Evolutionary conservation across 768 basidiomycete species (phyloP).

Genomic region (Mycena haematopus): DNA sequence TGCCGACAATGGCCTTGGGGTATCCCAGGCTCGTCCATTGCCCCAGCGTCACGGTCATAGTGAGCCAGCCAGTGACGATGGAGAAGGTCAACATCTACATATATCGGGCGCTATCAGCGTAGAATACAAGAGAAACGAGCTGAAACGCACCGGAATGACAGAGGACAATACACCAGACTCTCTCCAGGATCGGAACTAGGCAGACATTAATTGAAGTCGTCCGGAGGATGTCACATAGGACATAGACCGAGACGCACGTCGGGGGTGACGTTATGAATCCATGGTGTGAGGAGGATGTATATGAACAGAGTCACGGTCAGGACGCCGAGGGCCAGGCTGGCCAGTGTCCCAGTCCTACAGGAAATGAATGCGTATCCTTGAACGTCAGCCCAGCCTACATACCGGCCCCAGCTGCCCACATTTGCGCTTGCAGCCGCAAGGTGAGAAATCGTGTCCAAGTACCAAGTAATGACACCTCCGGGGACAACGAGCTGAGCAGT

Average conservation of each 20-base stretch:
- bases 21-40: slow-evolving; percentile 73
- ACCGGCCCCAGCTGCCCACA: slow-evolving; percentile 61
- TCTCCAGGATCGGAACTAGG: slow-evolving; percentile 76
- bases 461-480: slow-evolving; percentile 68
- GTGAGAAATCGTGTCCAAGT: slow-evolving; percentile 61
- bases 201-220: slow-evolving; percentile 5
- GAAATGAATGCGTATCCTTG: background rate
- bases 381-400: slow-evolving; percentile 31
- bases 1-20: slow-evolving; percentile 65
- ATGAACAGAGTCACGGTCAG: slow-evolving; percentile 75
- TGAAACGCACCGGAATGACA: slow-evolving; percentile 61
- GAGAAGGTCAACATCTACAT: slow-evolving; percentile 63
- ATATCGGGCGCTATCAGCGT: background rate
- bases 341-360: slow-evolving; percentile 57
- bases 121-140: background rate
- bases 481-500: slow-evolving; percentile 65
- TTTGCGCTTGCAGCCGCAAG: slow-evolving; percentile 44
- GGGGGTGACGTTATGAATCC: slow-evolving; percentile 69
- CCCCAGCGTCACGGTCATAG: slow-evolving; percentile 67
- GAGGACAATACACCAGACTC: slow-evolving; percentile 71
- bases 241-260: slow-evolving; percentile 55
- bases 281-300: slow-evolving; percentile 72
- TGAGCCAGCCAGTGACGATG: slow-evolving; percentile 73
- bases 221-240: background rate
- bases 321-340: slow-evolving; percentile 59